Base-by-base conservation (phyloP, 2,329 filamentous ascomycete genomes). In the Penicillium sp. region DNA sequence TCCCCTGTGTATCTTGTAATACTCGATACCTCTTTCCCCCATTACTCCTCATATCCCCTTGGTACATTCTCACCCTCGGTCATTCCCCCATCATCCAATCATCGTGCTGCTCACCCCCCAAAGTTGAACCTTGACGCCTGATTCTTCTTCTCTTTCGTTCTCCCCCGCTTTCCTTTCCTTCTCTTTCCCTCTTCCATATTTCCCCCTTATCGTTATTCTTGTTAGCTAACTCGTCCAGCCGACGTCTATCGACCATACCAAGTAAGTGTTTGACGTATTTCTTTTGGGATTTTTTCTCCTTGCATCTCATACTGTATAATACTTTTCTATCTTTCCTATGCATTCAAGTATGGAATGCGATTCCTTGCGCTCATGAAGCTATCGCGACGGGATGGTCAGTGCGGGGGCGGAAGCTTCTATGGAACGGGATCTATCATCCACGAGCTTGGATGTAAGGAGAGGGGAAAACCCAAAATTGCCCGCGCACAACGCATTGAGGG, bases 191-290 rank as follows among this genome's bases (percentile, higher is more conserved):
- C 44, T 53, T 48, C 51, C 48, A n/a, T 29, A 54, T 31, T 43
- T 51, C 33, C 43, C 53, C 53, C 58, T 58, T 43, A 45, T 51
- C 33, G 53, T 64, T 53, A 61, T 57, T 50, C 41, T 57, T 49
- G 48, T 51, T 55, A 21, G 48, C 59, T 63, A 33, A 62, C 53
- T 53, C 46, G 58, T 53, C 46, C 56, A 77, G 77, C 76, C 61
- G 77, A 79, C 77, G 75, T 78, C 54, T 79, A 79, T 71, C 77
- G 77, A 60, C 77, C 77, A 62, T 70, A 72, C 63, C 73, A 77
- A 75, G 77, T 79, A 75, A 76, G 76, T 77, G 45, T 35, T 43
- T 50, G 57, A 48, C 55, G 56, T 55, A 45, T 22, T 57, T 55
- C 45, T 24, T 55, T 52, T 43, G 13, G 3, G 3, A 13, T 41